These are phyloP conservation scores for Ustilago shanxiensis DNA, from an alignment of 1,284 basidiomycete genomes.

Conservation along the genomic window DNA sequence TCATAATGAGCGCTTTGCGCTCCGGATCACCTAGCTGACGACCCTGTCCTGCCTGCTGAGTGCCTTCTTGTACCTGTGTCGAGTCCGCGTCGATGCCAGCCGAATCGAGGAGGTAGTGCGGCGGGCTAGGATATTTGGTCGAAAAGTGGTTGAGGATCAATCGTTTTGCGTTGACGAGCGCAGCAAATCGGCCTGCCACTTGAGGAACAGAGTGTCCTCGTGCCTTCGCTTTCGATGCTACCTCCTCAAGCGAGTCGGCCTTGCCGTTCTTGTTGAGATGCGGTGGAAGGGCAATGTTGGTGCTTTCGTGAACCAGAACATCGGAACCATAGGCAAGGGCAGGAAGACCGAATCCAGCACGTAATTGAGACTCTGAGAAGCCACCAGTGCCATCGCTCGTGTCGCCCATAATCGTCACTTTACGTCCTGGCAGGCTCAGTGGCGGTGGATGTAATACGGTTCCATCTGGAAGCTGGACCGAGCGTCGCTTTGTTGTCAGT, in stretches of 20 bases:
- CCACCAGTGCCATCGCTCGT: slow-evolving; percentile 65
- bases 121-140: slow-evolving; percentile 55
- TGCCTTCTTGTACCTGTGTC: neutral
- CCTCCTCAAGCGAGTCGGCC: slow-evolving; percentile 41
- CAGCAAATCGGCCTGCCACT: slow-evolving; percentile 64
- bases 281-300: slow-evolving; percentile 62
- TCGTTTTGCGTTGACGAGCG: slow-evolving; percentile 46
- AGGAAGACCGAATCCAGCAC: slow-evolving; percentile 24
- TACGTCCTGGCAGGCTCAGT: slow-evolving; percentile 60
- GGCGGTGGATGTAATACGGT: slow-evolving; percentile 58
- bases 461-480: slow-evolving; percentile 62
- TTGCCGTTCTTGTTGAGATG: slow-evolving; percentile 48
- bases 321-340: slow-evolving; percentile 52
- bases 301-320: slow-evolving; percentile 67
- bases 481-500: slow-evolving; percentile 46
- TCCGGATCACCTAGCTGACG: slow-evolving; percentile 43
- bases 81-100: slow-evolving; percentile 19
- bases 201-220: slow-evolving; percentile 66
- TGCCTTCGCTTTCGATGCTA: slow-evolving; percentile 43
- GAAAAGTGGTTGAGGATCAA: slow-evolving; percentile 68
- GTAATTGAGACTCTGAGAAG: slow-evolving; percentile 23
- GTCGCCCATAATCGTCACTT: slow-evolving; percentile 66
- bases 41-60: slow-evolving; percentile 7
- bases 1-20: slow-evolving; percentile 51
- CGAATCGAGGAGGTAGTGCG: slow-evolving; percentile 40